These are phyloP conservation scores for Gloeophyllum trabeum DNA, from an alignment of 768 basidiomycete genomes.

Conservation along the genomic window DNA sequence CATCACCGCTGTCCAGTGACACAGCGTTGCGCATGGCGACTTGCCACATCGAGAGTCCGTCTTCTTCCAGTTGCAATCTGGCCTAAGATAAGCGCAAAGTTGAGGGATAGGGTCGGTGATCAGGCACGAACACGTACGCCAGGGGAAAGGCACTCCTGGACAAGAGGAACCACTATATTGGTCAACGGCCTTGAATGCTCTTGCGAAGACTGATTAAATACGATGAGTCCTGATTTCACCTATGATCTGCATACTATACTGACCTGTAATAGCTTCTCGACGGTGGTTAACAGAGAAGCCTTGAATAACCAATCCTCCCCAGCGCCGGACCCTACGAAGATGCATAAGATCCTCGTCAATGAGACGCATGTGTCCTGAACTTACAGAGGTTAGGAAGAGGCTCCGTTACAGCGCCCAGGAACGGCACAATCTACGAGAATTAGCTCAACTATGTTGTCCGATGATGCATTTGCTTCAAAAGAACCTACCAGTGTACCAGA, in stretches of 20 bases:
- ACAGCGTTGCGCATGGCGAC: constrained; percentile 56
- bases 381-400: constrained; percentile 67
- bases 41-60: constrained; percentile 69
- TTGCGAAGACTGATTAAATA: neutral
- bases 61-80: constrained; percentile 63
- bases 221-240: neutral
- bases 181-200: constrained; percentile 1
- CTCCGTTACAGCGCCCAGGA: constrained; percentile 44
- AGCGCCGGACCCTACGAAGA: constrained; percentile 50
- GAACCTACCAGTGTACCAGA: constrained; percentile 23
- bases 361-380: constrained; percentile 12
- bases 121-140: constrained; percentile 9
- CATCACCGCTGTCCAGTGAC: constrained; percentile 33
- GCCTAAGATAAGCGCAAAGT: constrained; percentile 25
- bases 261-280: constrained; percentile 64
- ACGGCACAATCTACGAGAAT: constrained; percentile 57
- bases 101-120: constrained; percentile 2
- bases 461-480: neutral
- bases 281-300: constrained; percentile 52
- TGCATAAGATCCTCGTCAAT: constrained; percentile 8
- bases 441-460: too few species aligned
- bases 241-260: constrained; percentile 24
- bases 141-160: constrained; percentile 13
- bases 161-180: constrained; percentile 11
- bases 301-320: constrained; percentile 67